These are phyloP conservation scores for Pistacia atlantica DNA, from an alignment of 345 rosid species.

Conservation along the genomic window DNA sequence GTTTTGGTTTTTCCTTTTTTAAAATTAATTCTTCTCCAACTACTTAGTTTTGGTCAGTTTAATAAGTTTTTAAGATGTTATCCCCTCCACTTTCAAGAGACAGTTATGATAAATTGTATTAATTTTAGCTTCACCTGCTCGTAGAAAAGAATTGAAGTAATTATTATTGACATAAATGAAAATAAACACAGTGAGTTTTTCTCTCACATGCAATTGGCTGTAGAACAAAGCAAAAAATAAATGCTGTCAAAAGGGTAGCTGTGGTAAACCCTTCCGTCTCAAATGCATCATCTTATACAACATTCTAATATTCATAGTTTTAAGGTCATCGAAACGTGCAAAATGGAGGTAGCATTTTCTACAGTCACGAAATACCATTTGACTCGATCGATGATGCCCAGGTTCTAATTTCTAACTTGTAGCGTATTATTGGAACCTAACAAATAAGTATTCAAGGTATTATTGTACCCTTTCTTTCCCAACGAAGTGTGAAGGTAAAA, in stretches of 20 bases:
- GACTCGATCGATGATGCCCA: not conserved
- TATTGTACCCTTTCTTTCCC: not conserved
- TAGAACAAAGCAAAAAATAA: not conserved
- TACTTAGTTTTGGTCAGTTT: not conserved
- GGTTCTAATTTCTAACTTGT: not conserved
- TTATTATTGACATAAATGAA: not conserved
- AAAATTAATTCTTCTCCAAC: not conserved
- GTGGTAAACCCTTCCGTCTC: constrained; percentile 13
- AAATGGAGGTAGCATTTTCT: not conserved
- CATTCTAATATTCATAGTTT: not conserved
- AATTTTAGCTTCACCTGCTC: constrained; percentile 16
- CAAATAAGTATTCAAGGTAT: not conserved
- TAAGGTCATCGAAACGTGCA: constrained; percentile 1
- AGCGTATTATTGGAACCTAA: not conserved
- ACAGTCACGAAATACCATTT: not conserved
- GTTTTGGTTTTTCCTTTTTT: too few relatives aligned
- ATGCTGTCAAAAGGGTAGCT: constrained; percentile 3
- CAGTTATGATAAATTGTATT: constrained; percentile 10
- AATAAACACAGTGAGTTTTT: not conserved
- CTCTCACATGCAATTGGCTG: not conserved
- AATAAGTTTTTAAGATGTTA: not conserved
- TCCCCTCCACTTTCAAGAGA: not conserved
- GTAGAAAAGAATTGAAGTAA: constrained; percentile 2
- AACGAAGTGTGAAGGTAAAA: not conserved
- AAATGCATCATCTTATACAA: not conserved